Evolutionary conservation across 2,329 filamentous ascomycete genomes (phyloP).

Genomic region (Penicillium vulpinum): DNA sequence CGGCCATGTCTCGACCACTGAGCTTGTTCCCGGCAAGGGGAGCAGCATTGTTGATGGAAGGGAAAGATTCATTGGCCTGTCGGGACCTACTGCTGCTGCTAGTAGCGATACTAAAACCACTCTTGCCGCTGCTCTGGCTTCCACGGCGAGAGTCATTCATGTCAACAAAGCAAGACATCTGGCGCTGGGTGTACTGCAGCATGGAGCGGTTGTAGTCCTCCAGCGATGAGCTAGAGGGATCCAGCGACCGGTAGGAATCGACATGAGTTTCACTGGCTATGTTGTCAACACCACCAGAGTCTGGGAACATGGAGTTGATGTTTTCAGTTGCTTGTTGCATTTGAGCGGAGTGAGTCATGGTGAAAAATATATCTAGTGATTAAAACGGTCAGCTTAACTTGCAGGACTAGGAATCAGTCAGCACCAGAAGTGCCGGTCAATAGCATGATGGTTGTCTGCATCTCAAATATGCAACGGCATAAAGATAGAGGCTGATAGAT

Average conservation of each 20-base stretch:
- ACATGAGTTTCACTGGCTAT: conserved; percentile 19
- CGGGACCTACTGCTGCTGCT: conserved; percentile 17
- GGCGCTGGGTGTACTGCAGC: conserved; percentile 41
- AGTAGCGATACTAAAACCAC: conserved; percentile 26
- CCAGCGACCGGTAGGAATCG: conserved; percentile 19
- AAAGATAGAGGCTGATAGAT: neutral
- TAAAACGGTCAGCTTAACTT: conserved; percentile 4
- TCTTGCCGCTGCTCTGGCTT: conserved; percentile 31
- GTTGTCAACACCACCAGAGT: conserved; percentile 16
- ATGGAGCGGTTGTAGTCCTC: conserved; percentile 43
- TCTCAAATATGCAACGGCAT: neutral
- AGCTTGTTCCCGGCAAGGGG: neutral
- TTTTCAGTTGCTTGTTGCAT: conserved; percentile 20
- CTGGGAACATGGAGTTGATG: conserved; percentile 21
- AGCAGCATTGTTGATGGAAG: conserved; percentile 18
- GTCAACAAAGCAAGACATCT: conserved; percentile 37
- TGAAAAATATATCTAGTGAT: conserved; percentile 8
- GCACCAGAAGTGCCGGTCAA: neutral
- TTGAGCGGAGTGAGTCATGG: conserved; percentile 20
- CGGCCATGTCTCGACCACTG: neutral
- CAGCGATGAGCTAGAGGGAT: conserved; percentile 29
- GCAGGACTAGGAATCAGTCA: neutral
- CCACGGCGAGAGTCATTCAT: conserved; percentile 21
- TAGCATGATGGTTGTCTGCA: neutral
- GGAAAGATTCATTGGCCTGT: conserved; percentile 19